These are phyloP conservation scores for Ceratonia siliqua DNA, from an alignment of 306 rosid genomes.

Conservation along the genomic window DNA sequence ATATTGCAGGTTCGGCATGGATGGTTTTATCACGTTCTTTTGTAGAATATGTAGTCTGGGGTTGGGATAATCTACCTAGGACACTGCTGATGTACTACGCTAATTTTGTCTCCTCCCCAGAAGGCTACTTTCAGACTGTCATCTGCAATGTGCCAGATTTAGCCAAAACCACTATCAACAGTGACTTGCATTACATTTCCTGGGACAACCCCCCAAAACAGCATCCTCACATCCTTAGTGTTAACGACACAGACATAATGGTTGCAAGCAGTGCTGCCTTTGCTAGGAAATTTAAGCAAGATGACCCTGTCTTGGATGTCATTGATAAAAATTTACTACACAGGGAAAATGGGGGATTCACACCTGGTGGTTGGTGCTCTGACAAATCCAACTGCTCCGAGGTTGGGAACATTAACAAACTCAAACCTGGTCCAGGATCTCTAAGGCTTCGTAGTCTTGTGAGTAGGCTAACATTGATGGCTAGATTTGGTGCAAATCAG, in stretches of 20 bases:
- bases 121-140: constrained; percentile 95
- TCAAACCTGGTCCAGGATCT: constrained; percentile 76
- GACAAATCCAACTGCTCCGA: constrained; percentile 71
- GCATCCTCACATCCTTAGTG: constrained; percentile 79
- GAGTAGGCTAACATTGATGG: constrained; percentile 33
- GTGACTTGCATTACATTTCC: constrained; percentile 80
- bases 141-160: constrained; percentile 77
- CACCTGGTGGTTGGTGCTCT: constrained; percentile 92
- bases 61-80: constrained; percentile 97
- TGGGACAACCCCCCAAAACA: constrained; percentile 90
- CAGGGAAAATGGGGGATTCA: constrained; percentile 51
- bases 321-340: constrained; percentile 61
- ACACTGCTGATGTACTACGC: constrained; percentile 93
- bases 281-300: constrained; percentile 67
- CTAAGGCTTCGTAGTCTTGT: constrained; percentile 62
- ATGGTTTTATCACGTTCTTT: constrained; percentile 78
- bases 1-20: constrained; percentile 93
- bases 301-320: constrained; percentile 63
- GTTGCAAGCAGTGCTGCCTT: constrained; percentile 77
- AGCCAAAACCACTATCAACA: constrained; percentile 69
- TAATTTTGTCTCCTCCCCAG: constrained; percentile 90
- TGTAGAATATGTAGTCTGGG: constrained; percentile 79
- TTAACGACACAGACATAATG: constrained; percentile 74
- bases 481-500: constrained; percentile 57
- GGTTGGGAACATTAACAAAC: constrained; percentile 66